Evolutionary conservation across 2,329 filamentous ascomycete genomes (phyloP).

Genomic region (Magnaporthiopsis poae): DNA sequence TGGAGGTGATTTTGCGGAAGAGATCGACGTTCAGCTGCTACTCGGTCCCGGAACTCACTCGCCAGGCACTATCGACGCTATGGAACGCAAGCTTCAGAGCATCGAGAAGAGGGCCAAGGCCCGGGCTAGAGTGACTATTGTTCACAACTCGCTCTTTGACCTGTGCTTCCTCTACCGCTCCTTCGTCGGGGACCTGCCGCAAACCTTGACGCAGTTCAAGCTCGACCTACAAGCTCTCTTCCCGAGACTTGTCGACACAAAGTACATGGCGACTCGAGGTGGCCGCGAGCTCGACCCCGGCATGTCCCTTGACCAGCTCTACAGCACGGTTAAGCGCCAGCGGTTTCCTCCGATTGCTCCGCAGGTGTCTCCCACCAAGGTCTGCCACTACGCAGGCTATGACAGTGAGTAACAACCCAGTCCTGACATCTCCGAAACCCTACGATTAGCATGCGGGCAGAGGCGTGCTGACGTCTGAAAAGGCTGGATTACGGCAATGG

Average conservation of each 20-base stretch:
- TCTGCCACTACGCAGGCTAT: conserved; percentile 48
- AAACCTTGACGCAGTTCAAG: conserved; percentile 43
- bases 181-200: conserved; percentile 50
- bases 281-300: conserved; percentile 62
- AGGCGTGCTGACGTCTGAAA: neutral
- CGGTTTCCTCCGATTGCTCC: conserved; percentile 5
- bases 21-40: conserved; percentile 12
- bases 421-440: neutral
- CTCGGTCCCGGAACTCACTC: conserved; percentile 1
- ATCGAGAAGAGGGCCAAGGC: conserved; percentile 21
- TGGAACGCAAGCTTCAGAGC: conserved; percentile 6
- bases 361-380: neutral
- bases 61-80: neutral
- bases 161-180: conserved; percentile 53
- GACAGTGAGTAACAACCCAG: conserved; percentile 33
- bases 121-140: conserved; percentile 37
- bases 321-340: neutral
- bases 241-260: conserved; percentile 50
- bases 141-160: conserved; percentile 57
- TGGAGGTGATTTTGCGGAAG: conserved; percentile 30
- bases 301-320: conserved; percentile 13
- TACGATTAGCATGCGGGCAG: neutral
- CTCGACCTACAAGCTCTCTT: conserved; percentile 36
- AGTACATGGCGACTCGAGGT: conserved; percentile 64
- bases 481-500: conserved; percentile 33